Conservation (phyloP, 768 basidiomycete genomes). For the Collybiopsis confluens region DNA sequence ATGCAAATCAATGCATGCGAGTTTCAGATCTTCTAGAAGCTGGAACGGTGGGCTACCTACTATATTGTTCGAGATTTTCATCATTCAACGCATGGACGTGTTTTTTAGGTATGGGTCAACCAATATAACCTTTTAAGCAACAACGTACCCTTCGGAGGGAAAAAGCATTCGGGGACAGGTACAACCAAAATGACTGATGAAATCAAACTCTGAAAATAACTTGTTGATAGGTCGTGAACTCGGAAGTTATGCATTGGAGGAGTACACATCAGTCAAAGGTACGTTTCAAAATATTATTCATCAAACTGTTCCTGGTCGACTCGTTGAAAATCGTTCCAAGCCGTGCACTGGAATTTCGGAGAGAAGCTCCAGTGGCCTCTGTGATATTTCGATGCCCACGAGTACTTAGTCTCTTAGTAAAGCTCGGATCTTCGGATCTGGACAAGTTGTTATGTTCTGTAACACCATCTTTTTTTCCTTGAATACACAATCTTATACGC, state of each 20-base stretch:
- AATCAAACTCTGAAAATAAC: slow-evolving; percentile 5
- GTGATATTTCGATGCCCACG: slow-evolving; percentile 23
- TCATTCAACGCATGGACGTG: not conserved
- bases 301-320: slow-evolving; percentile 11
- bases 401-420: too few species aligned
- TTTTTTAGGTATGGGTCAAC: slow-evolving; percentile 80
- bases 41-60: slow-evolving; percentile 61
- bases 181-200: slow-evolving; percentile 17
- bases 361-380: slow-evolving; percentile 79
- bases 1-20: slow-evolving; percentile 86
- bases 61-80: not conserved
- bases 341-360: slow-evolving; percentile 83
- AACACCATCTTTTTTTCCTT: too few species aligned
- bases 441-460: too few species aligned
- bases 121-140: slow-evolving; percentile 81
- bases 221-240: slow-evolving; percentile 68
- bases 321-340: slow-evolving; percentile 66
- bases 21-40: slow-evolving; percentile 84
- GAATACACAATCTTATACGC: too few species aligned
- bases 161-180: slow-evolving; percentile 90
- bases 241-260: slow-evolving; percentile 78
- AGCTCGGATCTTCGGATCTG: too few species aligned
- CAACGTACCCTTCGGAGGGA: slow-evolving; percentile 94
- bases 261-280: slow-evolving; percentile 58
- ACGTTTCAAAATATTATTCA: not conserved